phyloP scores from a whole-genome alignment of 2,329 filamentous ascomycete species.

The Capronia epimyces region DNA sequence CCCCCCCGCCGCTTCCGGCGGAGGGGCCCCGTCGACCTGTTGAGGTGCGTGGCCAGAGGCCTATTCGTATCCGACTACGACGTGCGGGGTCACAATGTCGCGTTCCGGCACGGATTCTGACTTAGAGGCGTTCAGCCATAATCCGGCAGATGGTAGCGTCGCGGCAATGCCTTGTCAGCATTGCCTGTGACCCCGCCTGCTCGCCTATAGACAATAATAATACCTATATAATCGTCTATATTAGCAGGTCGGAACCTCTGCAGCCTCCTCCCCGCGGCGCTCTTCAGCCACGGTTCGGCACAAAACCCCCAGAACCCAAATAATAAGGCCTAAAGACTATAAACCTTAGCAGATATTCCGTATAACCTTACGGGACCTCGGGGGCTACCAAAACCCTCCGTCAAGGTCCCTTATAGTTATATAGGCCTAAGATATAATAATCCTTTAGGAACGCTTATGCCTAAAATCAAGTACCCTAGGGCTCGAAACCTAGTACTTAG shows the following conservation, averaged over 20 bases:
- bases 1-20: not conserved
- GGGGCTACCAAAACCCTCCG: no score
- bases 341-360: no score
- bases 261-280: not conserved
- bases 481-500: no score
- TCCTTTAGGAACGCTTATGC: no score
- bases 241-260: not conserved
- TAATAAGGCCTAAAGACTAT: not conserved
- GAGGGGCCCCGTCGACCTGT: not conserved
- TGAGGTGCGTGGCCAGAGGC: constrained; percentile 2
- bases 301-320: not conserved
- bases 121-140: constrained; percentile 7
- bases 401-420: no score
- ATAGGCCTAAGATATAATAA: no score
- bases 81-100: constrained; percentile 2
- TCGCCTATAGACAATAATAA: not conserved
- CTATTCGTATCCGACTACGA: constrained; percentile 4
- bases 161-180: not conserved
- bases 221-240: not conserved
- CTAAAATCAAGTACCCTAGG: no score
- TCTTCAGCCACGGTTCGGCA: constrained; percentile 1
- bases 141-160: constrained; percentile 6
- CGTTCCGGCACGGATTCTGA: constrained; percentile 6
- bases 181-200: not conserved
- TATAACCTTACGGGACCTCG: no score